Evolutionary conservation across 805 yeast species (phyloP).

Genomic region (Wickerhamiella musiphila): DNA sequence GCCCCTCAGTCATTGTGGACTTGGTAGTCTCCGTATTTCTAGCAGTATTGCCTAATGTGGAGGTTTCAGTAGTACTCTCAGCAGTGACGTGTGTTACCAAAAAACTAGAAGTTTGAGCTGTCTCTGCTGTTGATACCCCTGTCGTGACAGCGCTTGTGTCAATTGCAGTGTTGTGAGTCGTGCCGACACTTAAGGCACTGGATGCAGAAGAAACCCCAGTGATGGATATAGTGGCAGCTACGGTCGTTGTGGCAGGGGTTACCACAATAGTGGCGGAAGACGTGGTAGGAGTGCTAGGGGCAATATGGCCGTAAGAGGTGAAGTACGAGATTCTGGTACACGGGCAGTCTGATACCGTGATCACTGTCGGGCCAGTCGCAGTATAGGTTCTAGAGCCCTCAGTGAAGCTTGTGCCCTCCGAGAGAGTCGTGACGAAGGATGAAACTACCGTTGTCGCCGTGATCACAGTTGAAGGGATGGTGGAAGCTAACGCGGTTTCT

Average conservation of each 20-base stretch:
- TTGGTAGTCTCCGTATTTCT: neutral
- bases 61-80: neutral
- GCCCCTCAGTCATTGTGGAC: neutral
- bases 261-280: neutral
- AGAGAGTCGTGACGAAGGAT: slow-evolving; percentile 61
- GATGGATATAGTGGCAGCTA: neutral
- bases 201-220: slow-evolving; percentile 1
- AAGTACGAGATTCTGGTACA: slow-evolving; percentile 4
- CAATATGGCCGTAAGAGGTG: too few species aligned
- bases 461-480: neutral
- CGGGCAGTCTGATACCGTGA: slow-evolving; percentile 11
- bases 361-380: slow-evolving; percentile 17
- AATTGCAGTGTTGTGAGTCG: neutral
- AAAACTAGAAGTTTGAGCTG: neutral
- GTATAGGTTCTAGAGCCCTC: slow-evolving; percentile 56
- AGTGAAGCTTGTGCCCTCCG: slow-evolving; percentile 47
- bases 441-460: slow-evolving; percentile 6
- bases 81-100: neutral
- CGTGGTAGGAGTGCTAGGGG: neutral
- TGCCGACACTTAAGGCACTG: neutral
- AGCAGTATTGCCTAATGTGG: neutral
- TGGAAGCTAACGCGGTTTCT: neutral
- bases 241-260: neutral
- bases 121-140: neutral
- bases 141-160: neutral